Evolutionary conservation across 2,329 filamentous ascomycete genomes (phyloP).

Genomic region (Aspergillus latus): DNA sequence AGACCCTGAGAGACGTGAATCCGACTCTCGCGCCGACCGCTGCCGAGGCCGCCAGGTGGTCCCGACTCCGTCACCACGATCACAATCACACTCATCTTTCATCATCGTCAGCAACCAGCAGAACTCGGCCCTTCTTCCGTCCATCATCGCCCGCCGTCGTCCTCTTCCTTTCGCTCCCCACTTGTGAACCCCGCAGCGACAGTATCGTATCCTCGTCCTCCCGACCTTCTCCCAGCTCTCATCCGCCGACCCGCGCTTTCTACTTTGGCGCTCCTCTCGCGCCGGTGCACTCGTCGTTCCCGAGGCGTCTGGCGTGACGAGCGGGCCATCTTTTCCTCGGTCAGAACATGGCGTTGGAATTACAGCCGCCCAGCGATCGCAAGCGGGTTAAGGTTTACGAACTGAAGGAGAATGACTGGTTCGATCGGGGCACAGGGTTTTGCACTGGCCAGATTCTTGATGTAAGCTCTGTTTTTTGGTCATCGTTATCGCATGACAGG

Average conservation of each 20-base stretch:
- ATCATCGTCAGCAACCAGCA: conserved; percentile 15
- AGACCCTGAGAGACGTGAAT: conserved; percentile 5
- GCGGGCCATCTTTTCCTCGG: conserved; percentile 33
- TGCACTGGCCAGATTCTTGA: conserved; percentile 75
- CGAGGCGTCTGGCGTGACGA: conserved; percentile 42
- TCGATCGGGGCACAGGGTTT: conserved; percentile 93
- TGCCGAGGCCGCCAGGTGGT: conserved; percentile 36
- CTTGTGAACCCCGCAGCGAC: conserved; percentile 22
- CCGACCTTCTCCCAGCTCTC: conserved; percentile 14
- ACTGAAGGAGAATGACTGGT: conserved; percentile 98
- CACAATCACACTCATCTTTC: conserved; percentile 22
- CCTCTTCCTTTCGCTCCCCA: conserved; percentile 26
- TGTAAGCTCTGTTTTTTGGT: conserved; percentile 54
- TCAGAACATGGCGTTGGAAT: conserved; percentile 50
- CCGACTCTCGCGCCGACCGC: conserved; percentile 17
- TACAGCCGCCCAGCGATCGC: conserved; percentile 51
- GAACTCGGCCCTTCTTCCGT: conserved; percentile 3
- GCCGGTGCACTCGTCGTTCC: conserved; percentile 36
- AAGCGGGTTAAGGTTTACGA: conserved; percentile 96
- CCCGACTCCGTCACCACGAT: conserved; percentile 24
- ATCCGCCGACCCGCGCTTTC: conserved; percentile 18
- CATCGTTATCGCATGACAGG: conserved; percentile 14
- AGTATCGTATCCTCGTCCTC: not conserved
- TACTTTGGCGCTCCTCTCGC: conserved; percentile 31
- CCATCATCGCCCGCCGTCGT: conserved; percentile 4